A percentile compares a stretch with the other conserved stretches of the same genome.
Conservation (phyloP, 2,329 filamentous ascomycete genomes). For the Aspergillus jensenii region DNA sequence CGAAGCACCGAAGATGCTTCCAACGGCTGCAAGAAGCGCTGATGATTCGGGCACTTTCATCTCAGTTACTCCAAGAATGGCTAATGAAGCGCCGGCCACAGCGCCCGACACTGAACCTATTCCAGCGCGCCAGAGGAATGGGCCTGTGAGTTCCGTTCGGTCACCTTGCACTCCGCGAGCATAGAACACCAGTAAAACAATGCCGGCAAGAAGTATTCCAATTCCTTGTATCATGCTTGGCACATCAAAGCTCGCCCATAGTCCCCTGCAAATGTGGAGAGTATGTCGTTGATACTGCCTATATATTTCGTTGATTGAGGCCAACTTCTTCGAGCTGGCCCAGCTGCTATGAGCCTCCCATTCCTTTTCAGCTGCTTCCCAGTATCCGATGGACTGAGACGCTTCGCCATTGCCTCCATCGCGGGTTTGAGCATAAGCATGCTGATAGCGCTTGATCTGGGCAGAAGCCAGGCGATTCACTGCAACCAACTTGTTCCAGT, state of each 20-base stretch:
- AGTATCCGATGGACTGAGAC: conserved; percentile 58
- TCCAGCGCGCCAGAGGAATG: conserved; percentile 52
- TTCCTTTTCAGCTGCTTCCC: conserved; percentile 58
- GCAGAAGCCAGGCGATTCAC: conserved; percentile 77
- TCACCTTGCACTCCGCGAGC: conserved; percentile 59
- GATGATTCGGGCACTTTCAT: conserved; percentile 32
- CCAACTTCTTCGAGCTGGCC: conserved; percentile 38
- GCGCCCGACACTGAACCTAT: conserved; percentile 50
- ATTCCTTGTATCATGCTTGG: conserved; percentile 82
- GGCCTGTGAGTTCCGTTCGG: conserved; percentile 53
- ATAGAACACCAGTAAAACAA: conserved; percentile 72
- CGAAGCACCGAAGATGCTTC: conserved; percentile 46
- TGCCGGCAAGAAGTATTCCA: conserved; percentile 64
- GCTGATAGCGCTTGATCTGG: conserved; percentile 86
- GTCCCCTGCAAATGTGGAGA: conserved; percentile 71
- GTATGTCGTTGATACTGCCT: conserved; percentile 75
- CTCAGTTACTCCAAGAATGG: conserved; percentile 26
- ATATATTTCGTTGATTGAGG: conserved; percentile 58
- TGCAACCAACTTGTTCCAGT: conserved; percentile 74
- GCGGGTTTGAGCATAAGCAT: conserved; percentile 73
- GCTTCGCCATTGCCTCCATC: conserved; percentile 64
- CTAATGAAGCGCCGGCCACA: conserved; percentile 25
- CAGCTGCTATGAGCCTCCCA: conserved; percentile 47
- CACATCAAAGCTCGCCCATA: conserved; percentile 93
- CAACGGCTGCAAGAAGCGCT: conserved; percentile 43